Evolutionary conservation across 768 basidiomycete genomes (phyloP), one percentile per base, ranked within the genome.

Genomic region (Cytidiella melzeri): DNA sequence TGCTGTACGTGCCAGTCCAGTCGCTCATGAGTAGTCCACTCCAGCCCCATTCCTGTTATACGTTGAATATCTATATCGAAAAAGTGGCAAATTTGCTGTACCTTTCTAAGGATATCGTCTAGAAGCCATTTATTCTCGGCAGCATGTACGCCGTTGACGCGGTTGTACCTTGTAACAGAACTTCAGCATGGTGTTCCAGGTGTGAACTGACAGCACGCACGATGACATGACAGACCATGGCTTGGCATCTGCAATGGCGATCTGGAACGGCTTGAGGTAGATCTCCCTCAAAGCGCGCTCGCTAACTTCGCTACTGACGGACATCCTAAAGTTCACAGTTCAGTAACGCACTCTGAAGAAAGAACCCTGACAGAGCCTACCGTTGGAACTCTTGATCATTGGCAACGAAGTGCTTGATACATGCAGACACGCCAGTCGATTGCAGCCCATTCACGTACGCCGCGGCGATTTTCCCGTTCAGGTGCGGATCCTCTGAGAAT

Each of bases 371-470:
- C 50, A 47, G 51, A 57, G n/a, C 55, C 25, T 54, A 67, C 61
- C 79, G 70, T 55, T 81, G 70, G 56, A 72, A 75, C 53, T 84
- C 82, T 57, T 83, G 79, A 48, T 83, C 82, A 59, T 84, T 82
- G 1, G 73, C 74, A 45, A 74, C 75, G 45, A 72, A 84, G 54
- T 84, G 82, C 65, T 85, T 84, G 59, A 83, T 79, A 2, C 79
- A 80, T 0, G 81, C 77, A 18, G 72, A 72, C 9, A 84, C 75
- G 13, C 79, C 78, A 39, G 73, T 69, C 3, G 69, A 73, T 52
- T 84, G 82, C 9, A 84, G 55, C 23, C 83, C 82, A 42, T 82
- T 75, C 50, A 84, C 75, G 57, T 81, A 84, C 2, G 77, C 73
- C 1, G 78, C 73, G 2, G 82, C 80, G 43, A 81, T 72, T 7